Base-by-base conservation (phyloP, 257 asterid species). In the Petunia secreta region DNA sequence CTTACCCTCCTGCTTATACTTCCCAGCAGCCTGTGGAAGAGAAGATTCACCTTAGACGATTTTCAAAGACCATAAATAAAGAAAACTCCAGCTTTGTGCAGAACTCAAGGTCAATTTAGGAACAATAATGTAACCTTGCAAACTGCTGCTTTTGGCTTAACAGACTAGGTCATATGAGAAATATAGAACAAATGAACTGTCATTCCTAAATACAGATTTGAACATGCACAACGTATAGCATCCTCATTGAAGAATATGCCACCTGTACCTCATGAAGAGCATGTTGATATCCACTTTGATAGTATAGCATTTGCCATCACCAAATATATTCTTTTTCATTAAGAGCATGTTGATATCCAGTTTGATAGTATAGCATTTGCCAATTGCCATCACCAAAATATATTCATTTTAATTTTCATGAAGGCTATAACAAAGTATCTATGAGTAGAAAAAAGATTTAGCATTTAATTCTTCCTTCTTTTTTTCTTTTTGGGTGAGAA, bases 1-100 rank as follows among this genome's bases (percentile, higher is more conserved):
- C 93, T 96, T 96, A 25, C 99, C 99, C 82, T 96, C 99, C 87
- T 96, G 98, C 39, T 93, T 85, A 82, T 96, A 96, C 92, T 96
- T 96, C 80, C 99, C 99, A 6, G 92, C 85, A 16, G 98, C 98
- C 99, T 96, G 85, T 78, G 59, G 6, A 80, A 40, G 43, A 64
- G 54, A 63, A 74, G 25, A 80, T 10, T 71, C 41, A 43, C 77
- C 59, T 69, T 69, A 69, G 59, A 46, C 25, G 25, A 69, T 34
- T 69, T 69, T 69, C 58, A 46, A 34, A 69, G 40, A 41, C 4
- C 59, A 25, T 69, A 16, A 16, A 69, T 46, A 46, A 44, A 69
- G 77, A 25, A 4, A 39, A 69, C 39, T 46, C 76, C 58, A 46
- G 76, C 41, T 44, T 69, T 10, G 43, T 48, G 60, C 41, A 3